Evolutionary conservation across 2,329 filamentous ascomycete genomes (phyloP).

Genomic region (Gliomastix tumulicola): DNA sequence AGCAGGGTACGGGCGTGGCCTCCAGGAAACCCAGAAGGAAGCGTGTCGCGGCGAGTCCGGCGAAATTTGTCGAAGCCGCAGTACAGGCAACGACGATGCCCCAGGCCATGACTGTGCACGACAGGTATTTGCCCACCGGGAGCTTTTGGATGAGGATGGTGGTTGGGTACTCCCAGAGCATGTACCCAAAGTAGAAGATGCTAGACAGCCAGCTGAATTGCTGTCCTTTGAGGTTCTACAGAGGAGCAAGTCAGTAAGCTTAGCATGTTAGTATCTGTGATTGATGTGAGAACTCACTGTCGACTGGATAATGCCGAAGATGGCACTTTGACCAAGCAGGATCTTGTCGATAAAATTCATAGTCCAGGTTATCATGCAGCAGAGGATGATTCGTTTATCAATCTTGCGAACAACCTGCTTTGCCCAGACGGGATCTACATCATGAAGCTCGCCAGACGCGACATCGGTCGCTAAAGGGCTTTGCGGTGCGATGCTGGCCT

Average conservation of each 20-base stretch:
- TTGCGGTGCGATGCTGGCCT: too few relatives aligned
- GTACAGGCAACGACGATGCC: slow-evolving; percentile 19
- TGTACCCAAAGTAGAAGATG: slow-evolving; percentile 1
- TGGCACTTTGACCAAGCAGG: too few relatives aligned
- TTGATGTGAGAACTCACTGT: too few relatives aligned
- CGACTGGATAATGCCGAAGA: too few relatives aligned
- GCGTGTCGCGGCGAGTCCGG: slow-evolving; percentile 11
- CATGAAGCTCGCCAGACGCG: too few relatives aligned
- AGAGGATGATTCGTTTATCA: slow-evolving; percentile 44
- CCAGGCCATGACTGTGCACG: slow-evolving; percentile 29
- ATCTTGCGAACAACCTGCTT: slow-evolving; percentile 45
- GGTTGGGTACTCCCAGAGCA: slow-evolving; percentile 16
- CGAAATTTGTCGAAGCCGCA: slow-evolving; percentile 10
- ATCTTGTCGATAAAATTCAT: slow-evolving; percentile 58
- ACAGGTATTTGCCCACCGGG: slow-evolving; percentile 25
- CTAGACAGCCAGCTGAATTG: slow-evolving; percentile 17
- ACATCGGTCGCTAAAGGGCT: too few relatives aligned
- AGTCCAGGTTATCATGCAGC: slow-evolving; percentile 51
- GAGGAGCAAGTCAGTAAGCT: too few relatives aligned
- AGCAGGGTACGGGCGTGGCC: slow-evolving; percentile 13
- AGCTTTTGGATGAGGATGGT: slow-evolving; percentile 20
- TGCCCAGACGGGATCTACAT: slow-evolving; percentile 8
- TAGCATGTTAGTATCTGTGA: too few relatives aligned
- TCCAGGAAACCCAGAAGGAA: slow-evolving; percentile 15
- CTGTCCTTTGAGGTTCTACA: slow-evolving; percentile 14